Conservation (phyloP, 768 basidiomycete genomes). For the Cystofilobasidium ferigula region DNA sequence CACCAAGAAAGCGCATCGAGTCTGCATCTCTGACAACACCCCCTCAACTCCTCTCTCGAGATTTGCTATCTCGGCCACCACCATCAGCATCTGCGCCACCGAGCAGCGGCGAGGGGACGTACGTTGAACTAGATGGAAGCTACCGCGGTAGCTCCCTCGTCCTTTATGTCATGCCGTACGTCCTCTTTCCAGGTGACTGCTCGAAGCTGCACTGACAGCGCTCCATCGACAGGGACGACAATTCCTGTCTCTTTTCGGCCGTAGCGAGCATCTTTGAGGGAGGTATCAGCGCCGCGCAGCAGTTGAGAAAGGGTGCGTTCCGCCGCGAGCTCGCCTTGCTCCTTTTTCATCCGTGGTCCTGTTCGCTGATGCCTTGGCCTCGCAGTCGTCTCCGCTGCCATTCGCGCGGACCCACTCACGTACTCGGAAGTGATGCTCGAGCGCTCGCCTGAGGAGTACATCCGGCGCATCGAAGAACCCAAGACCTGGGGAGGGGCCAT, state of each 20-base stretch:
- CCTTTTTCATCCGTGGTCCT: background rate
- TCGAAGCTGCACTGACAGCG: background rate
- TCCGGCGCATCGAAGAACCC: constrained; percentile 65
- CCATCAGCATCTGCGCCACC: background rate
- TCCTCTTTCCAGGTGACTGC: background rate
- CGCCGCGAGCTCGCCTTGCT: background rate
- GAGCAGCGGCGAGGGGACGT: constrained; percentile 1
- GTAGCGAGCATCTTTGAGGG: constrained; percentile 77
- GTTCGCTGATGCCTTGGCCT: background rate
- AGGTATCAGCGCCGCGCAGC: constrained; percentile 53
- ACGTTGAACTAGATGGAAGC: constrained; percentile 7
- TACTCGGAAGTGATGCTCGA: constrained; percentile 82
- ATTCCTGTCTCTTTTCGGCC: constrained; percentile 85
- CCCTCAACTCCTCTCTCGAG: background rate
- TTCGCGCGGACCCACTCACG: constrained; percentile 55
- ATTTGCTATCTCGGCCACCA: background rate
- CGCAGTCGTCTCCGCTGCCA: constrained; percentile 72
- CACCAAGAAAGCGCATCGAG: background rate
- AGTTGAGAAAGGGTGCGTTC: constrained; percentile 59
- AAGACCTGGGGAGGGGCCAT: constrained; percentile 92
- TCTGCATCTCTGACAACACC: background rate
- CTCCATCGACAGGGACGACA: constrained; percentile 54
- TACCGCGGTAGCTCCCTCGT: constrained; percentile 16
- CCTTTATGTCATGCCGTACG: constrained; percentile 15
- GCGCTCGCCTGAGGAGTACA: constrained; percentile 62